These are phyloP conservation scores for Oryza glumipatula DNA, from an alignment of 176 grass and related monocot species.

Conservation along the genomic window DNA sequence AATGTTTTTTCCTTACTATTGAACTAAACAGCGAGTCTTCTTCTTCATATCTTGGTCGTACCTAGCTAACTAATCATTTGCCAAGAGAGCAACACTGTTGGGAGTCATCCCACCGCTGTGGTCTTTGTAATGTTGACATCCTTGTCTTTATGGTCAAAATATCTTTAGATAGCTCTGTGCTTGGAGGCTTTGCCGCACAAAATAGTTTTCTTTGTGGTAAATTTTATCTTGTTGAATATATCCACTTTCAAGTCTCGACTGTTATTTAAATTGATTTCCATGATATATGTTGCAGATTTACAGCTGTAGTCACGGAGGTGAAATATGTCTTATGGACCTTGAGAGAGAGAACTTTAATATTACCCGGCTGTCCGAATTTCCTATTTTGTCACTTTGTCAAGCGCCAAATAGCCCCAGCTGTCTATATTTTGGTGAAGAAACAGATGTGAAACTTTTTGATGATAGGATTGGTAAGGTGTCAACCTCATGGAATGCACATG, in stretches of 20 bases:
- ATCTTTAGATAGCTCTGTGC: background rate
- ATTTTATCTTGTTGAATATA: conserved; percentile 16
- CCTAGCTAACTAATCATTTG: background rate
- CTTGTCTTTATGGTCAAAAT: background rate
- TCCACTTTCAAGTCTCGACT: background rate
- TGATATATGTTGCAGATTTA: conserved; percentile 63
- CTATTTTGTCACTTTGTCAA: conserved; percentile 66
- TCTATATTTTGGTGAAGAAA: conserved; percentile 60
- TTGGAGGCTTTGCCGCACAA: background rate
- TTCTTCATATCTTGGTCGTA: background rate
- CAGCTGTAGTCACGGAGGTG: conserved; percentile 69
- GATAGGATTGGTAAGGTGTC: conserved; percentile 58
- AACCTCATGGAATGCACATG: conserved; percentile 60
- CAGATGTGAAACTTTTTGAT: conserved; percentile 71
- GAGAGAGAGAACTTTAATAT: conserved; percentile 67
- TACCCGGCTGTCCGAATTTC: conserved; percentile 52
- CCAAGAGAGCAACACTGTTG: background rate
- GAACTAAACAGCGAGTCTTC: background rate
- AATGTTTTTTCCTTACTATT: background rate
- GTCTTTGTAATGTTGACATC: background rate
- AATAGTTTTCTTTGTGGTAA: background rate
- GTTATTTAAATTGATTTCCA: conserved; percentile 7
- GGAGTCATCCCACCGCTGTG: background rate
- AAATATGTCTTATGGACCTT: conserved; percentile 83
- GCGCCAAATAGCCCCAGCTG: conserved; percentile 48